These are phyloP conservation scores for Colletotrichum sp. DNA, from an alignment of 2,329 filamentous ascomycete genomes.

Conservation along the genomic window DNA sequence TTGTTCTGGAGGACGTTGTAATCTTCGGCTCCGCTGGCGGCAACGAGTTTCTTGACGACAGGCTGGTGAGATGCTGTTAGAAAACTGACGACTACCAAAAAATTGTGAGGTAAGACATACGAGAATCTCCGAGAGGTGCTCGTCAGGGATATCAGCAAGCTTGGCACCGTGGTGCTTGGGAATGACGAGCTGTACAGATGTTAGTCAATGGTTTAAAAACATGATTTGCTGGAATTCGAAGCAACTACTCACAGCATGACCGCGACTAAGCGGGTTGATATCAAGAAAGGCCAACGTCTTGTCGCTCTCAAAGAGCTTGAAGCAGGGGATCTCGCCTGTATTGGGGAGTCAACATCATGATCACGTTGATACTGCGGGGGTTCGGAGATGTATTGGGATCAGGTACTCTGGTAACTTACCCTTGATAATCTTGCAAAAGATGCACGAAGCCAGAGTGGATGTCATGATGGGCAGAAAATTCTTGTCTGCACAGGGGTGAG, in stretches of 20 bases:
- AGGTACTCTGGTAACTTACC: conserved; percentile 48
- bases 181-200: conserved; percentile 77
- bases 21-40: conserved; percentile 75
- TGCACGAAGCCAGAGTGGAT: conserved; percentile 71
- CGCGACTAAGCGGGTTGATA: conserved; percentile 86
- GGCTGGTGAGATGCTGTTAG: conserved; percentile 50
- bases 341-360: conserved; percentile 14
- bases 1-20: conserved; percentile 99
- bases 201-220: not conserved
- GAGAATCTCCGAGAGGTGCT: conserved; percentile 81
- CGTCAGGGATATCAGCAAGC: conserved; percentile 90
- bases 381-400: conserved; percentile 8
- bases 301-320: conserved; percentile 95
- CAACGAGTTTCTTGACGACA: conserved; percentile 85
- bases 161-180: conserved; percentile 95
- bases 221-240: not conserved
- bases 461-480: conserved; percentile 25
- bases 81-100: not conserved
- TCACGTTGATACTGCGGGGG: not conserved
- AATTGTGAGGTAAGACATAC: conserved; percentile 47
- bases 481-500: not conserved
- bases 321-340: conserved; percentile 89
- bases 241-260: conserved; percentile 75
- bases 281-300: conserved; percentile 96
- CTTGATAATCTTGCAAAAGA: conserved; percentile 99